Evolutionary conservation across 2,329 filamentous ascomycete species (phyloP).

Genomic region (Lizonia empirigonia): DNA sequence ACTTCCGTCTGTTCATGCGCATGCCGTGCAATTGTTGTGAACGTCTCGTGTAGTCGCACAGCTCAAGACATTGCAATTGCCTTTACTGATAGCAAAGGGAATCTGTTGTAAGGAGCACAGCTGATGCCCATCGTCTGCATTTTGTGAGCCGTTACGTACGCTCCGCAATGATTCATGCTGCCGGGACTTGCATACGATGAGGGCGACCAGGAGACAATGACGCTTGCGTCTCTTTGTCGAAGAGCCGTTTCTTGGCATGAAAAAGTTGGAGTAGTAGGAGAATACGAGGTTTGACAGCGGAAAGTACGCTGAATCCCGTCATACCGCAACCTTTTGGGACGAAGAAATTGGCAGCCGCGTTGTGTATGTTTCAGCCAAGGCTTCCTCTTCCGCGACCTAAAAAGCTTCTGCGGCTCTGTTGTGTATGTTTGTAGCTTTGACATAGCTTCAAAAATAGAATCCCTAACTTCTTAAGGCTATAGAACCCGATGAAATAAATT

Average conservation of each 20-base stretch:
- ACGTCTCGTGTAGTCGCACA: neutral
- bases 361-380: slow-evolving; percentile 14
- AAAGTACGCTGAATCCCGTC: slow-evolving; percentile 14
- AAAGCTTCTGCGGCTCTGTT: neutral
- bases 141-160: neutral
- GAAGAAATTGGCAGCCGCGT: slow-evolving; percentile 19
- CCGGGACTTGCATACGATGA: slow-evolving; percentile 2
- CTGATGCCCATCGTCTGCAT: neutral
- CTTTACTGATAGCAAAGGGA: neutral
- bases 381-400: neutral
- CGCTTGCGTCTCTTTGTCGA: slow-evolving; percentile 7
- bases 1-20: slow-evolving; percentile 6
- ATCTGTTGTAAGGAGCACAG: neutral
- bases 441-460: neutral
- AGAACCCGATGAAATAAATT: neutral
- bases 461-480: slow-evolving; percentile 3
- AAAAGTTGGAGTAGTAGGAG: slow-evolving; percentile 9
- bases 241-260: slow-evolving; percentile 1
- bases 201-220: slow-evolving; percentile 13
- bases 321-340: slow-evolving; percentile 8
- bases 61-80: neutral
- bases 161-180: neutral
- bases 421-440: neutral
- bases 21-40: neutral
- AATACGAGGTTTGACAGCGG: slow-evolving; percentile 15